Base-by-base conservation (phyloP, 768 basidiomycete genomes). In the Phanerochaete carnosa region DNA sequence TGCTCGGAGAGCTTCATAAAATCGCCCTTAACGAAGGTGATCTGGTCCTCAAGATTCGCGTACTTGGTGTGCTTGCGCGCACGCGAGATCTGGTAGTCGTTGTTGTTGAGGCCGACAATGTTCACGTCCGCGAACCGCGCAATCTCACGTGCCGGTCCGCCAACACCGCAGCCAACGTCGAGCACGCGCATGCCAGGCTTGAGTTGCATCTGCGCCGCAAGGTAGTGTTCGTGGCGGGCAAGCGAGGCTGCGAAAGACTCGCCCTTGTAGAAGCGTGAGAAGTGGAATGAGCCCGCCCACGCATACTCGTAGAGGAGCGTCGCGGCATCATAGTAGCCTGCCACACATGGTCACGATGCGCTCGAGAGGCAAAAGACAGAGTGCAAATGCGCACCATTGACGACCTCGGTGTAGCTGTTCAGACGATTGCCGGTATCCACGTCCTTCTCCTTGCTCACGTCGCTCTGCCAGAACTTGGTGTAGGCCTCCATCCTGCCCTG, bases 81-180 rank as follows among this genome's bases (percentile, higher is more conserved):
- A n/a, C 93, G 85, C 56, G 84, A 82, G 45, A 98, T 77, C 77
- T 98, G 97, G 82, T 92, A 97, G 64, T 90, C 91, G 75, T 98
- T 98, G 83, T 96, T 98, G 80, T 97, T 98, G 63, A 97, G 64
- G 43, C 95, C 95, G 64, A 91, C 78, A 64, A 98, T 87, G 58
- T 86, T 77, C 35, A 83, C 89, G 70, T 97, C 95, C 8, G 92
- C 78, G 77, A 98, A 99, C 47, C 83, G 84, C 3, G 94, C 92
- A 68, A 99, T 99, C 73, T 95, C 92, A 51, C 96, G 85, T 9
- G 97, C 97, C 25, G 97, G 97, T 0, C 97, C 97, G 51, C 97
- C 97, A 57, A 99, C 90, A 72, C 97, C 97, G 73, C 97, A 98
- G 2, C 97, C 97, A 61, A 99, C 95, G 70, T 99, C 97, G 62